Evolutionary conservation across 1,139 yeast species (phyloP), one percentile per base, ranked within the genome.

Genomic region (Ashbya aceris): DNA sequence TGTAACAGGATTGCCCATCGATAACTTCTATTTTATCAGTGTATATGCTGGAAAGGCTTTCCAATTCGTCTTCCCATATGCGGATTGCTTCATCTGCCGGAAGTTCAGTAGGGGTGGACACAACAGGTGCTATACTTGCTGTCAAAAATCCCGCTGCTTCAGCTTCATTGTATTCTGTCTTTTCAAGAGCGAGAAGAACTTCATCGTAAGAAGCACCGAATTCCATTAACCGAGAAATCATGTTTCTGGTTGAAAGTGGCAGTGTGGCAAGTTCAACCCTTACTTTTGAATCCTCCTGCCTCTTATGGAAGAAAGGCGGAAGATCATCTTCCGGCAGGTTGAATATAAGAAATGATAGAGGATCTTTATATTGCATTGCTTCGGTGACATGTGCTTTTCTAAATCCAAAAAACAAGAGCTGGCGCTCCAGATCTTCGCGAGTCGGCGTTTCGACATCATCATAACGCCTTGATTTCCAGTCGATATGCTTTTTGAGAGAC

Each of bases 321-420:
- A 91, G 65, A 56, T 91, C 98, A 56, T 87, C 97, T 54, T 89
- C 96, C 0, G 97, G 97, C 2, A 89, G 73, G 55, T 89, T 93
- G 52, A 89, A 80, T 10, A 89, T 64, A 17, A 89, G 70, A 85
- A 95, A 91, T 41, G 91, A 93, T 30, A 85, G 64, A 1, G 83
- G 74, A 43, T 74, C 72, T 2, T 86, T 74, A 53, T 83, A 83
- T 30, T 68, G 64, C 42, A 84, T 65, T 0, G 96, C 78, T 54
- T 91, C 97, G 4, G 66, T 64, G 1, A 83, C 76, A 55, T 89
- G 96, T 2, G 73, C 58, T 31, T 65, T 62, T 46, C 91, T 72
- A 54, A 91, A 91, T 0, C 95, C 95, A 4, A 85, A 62, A 4
- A 54, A 41, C 8, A 52, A n/a, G 7, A 68, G 44, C 27, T 52